Evolutionary conservation across 768 basidiomycete species (phyloP).

Genomic region (Mrakia frigida): DNA sequence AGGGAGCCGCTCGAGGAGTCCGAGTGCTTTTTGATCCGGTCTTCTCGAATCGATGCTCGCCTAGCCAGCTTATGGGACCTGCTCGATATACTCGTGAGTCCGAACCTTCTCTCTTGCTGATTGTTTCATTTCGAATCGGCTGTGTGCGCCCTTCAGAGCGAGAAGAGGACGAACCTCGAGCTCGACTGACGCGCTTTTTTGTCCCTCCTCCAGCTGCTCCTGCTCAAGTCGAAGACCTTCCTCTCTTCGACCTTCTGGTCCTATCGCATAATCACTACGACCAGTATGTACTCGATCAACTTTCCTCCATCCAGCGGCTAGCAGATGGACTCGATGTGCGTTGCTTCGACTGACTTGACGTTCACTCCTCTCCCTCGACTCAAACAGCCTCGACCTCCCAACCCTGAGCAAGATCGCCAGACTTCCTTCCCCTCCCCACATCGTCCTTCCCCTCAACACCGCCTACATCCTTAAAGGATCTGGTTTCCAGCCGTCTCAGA

Average conservation of each 20-base stretch:
- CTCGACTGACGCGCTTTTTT: background rate
- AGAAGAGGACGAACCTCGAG: background rate
- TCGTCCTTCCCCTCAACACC: constrained; percentile 61
- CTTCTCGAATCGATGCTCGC: constrained; percentile 55
- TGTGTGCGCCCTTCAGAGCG: background rate
- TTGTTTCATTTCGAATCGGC: background rate
- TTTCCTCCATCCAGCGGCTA: constrained; percentile 11
- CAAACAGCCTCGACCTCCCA: constrained; percentile 48
- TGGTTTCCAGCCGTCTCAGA: constrained; percentile 47
- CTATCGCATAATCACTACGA: constrained; percentile 54
- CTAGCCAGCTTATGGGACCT: constrained; percentile 50
- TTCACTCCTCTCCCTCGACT: constrained; percentile 24
- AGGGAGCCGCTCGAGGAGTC: constrained; percentile 45
- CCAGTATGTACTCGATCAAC: constrained; percentile 28
- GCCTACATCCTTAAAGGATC: constrained; percentile 47
- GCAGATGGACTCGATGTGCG: background rate
- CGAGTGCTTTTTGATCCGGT: constrained; percentile 53
- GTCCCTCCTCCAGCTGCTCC: constrained; percentile 43
- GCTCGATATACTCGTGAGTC: constrained; percentile 49
- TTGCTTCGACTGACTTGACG: background rate
- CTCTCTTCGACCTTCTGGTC: constrained; percentile 59
- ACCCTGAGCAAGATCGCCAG: constrained; percentile 47
- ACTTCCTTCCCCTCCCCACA: constrained; percentile 45
- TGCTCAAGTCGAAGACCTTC: constrained; percentile 55
- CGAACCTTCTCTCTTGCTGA: too few relatives aligned